phyloP scores from a whole-genome alignment of 2,329 filamentous ascomycete genomes.

The Botrytis fragariae region DNA sequence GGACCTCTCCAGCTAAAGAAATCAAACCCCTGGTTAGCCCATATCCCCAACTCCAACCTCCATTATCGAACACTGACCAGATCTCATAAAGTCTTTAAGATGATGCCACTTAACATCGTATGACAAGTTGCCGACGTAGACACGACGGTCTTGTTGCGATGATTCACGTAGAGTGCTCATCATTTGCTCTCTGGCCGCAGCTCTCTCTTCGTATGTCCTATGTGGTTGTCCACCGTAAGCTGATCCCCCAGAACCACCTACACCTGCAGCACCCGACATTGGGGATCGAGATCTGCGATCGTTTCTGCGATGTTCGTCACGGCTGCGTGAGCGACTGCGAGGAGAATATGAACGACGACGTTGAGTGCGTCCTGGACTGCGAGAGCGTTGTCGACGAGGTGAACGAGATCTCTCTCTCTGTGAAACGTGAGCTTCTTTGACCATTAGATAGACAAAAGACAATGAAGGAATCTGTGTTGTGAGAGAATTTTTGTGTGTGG shows the following conservation, averaged over 20 bases:
- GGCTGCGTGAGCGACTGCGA: conserved; percentile 74
- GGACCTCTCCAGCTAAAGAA: conserved; percentile 86
- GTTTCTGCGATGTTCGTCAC: conserved; percentile 72
- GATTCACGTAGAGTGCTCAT: conserved; percentile 91
- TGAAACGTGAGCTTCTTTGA: conserved; percentile 38
- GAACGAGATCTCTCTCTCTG: conserved; percentile 86
- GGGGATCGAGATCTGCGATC: conserved; percentile 80
- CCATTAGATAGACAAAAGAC: conserved; percentile 23
- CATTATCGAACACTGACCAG: conserved; percentile 64
- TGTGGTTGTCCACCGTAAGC: conserved; percentile 65
- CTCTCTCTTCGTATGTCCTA: conserved; percentile 81
- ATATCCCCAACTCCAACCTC: conserved; percentile 35
- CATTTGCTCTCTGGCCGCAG: conserved; percentile 86
- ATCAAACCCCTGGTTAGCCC: conserved; percentile 40
- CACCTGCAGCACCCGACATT: conserved; percentile 70
- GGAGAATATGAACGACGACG: conserved; percentile 77
- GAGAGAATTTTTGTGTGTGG: conserved; percentile 7
- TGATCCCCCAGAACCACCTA: conserved; percentile 63
- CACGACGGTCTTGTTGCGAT: conserved; percentile 96
- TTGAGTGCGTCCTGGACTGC: conserved; percentile 58
- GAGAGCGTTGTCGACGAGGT: conserved; percentile 67
- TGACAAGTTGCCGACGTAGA: conserved; percentile 98
- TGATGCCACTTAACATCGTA: conserved; percentile 99
- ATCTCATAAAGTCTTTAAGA: conserved; percentile 99
- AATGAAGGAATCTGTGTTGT: conserved; percentile 30